These are phyloP conservation scores for Cladosporium sphaerospermum DNA, from an alignment of 2,329 filamentous ascomycete genomes.

Conservation along the genomic window DNA sequence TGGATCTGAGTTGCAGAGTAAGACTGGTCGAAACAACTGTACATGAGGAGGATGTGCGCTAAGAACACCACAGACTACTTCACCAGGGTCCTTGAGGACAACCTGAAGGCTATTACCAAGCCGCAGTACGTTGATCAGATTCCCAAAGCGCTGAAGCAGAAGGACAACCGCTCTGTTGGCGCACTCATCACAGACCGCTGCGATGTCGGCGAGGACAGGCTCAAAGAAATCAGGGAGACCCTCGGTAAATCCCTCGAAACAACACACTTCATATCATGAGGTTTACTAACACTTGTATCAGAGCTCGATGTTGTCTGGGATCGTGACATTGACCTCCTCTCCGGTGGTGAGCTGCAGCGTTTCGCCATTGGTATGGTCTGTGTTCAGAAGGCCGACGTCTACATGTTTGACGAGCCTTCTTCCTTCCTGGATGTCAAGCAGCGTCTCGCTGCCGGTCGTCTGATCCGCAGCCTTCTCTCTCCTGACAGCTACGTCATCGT, in stretches of 20 bases:
- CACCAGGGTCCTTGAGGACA: constrained; percentile 93
- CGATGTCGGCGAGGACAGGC: constrained; percentile 62
- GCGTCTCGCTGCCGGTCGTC: constrained; percentile 82
- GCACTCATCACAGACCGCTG: constrained; percentile 69
- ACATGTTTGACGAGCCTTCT: constrained; percentile 99
- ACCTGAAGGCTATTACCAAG: constrained; percentile 96
- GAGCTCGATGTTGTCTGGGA: constrained; percentile 86
- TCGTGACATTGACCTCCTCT: constrained; percentile 82
- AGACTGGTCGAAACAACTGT: constrained; percentile 28
- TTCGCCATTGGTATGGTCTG: constrained; percentile 96
- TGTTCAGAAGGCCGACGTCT: constrained; percentile 93
- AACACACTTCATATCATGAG: background rate
- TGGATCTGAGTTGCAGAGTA: constrained; percentile 94
- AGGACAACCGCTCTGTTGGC: constrained; percentile 68
- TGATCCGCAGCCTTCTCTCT: constrained; percentile 84
- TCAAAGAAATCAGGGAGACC: constrained; percentile 73
- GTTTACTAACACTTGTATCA: constrained; percentile 24
- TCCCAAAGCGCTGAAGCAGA: constrained; percentile 78
- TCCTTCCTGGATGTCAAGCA: constrained; percentile 99
- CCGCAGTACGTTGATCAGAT: constrained; percentile 99
- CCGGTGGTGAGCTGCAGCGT: constrained; percentile 95
- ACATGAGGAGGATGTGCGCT: constrained; percentile 12
- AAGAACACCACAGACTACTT: constrained; percentile 69
- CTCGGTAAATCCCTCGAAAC: constrained; percentile 47
- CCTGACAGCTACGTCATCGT: constrained; percentile 95